A percentile compares a stretch with the other conserved stretches of the same genome.
Evolutionary conservation across 176 grass and related monocot genomes (phyloP).

Genomic region (Lolium multiflorum): DNA sequence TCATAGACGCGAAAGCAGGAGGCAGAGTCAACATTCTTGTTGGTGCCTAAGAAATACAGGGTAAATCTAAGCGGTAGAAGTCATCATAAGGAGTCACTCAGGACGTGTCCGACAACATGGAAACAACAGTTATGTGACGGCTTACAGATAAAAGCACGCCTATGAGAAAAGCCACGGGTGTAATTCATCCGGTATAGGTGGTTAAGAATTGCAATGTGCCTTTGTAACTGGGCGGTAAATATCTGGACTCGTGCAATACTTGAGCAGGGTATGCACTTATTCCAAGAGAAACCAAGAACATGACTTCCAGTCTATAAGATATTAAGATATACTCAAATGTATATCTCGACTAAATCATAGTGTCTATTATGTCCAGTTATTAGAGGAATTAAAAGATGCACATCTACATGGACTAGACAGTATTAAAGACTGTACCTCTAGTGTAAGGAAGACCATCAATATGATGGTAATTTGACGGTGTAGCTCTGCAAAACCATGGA

Average conservation of each 20-base stretch:
- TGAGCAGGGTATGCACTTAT: background rate
- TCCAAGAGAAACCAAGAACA: slow-evolving; percentile 18
- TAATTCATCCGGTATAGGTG: background rate
- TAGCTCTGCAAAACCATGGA: slow-evolving; percentile 50
- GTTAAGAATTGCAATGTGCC: background rate
- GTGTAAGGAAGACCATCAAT: slow-evolving; percentile 43
- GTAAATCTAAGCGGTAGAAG: slow-evolving; percentile 9
- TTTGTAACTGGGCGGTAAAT: background rate
- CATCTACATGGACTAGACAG: slow-evolving; percentile 19
- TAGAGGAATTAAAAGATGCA: slow-evolving; percentile 27
- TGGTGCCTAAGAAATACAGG: slow-evolving; percentile 6
- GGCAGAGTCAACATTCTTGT: background rate
- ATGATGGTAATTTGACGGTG: slow-evolving; percentile 34
- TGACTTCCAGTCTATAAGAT: background rate
- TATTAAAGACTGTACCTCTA: slow-evolving; percentile 60
- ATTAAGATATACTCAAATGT: background rate
- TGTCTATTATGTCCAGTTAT: background rate
- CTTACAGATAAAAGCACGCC: background rate
- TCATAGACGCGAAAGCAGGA: background rate
- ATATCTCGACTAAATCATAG: background rate
- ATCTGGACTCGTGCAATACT: background rate
- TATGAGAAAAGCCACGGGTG: background rate
- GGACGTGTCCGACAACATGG: background rate
- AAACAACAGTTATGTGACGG: slow-evolving; percentile 1
- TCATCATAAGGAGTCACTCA: background rate